Evolutionary conservation across 441 rosid genomes (phyloP).

Genomic region (Bocquillonia castaneifolia): DNA sequence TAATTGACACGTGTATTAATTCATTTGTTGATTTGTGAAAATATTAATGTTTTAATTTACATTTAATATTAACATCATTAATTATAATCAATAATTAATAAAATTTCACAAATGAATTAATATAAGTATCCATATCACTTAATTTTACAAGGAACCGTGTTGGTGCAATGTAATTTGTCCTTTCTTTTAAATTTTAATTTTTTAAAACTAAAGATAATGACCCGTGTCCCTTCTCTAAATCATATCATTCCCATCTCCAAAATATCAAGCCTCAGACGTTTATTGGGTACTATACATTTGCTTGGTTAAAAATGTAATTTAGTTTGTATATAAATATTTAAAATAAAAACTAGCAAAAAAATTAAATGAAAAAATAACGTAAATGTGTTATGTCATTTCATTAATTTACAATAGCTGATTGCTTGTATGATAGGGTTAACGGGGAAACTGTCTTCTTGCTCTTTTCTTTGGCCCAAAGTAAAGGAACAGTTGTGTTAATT

Average conservation of each 20-base stretch:
- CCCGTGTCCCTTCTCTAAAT: slow-evolving; percentile 27
- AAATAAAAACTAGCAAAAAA: too few relatives aligned
- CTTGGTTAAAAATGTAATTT: neutral
- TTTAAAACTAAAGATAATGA: slow-evolving; percentile 20
- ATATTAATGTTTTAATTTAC: too few relatives aligned
- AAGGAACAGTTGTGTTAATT: slow-evolving; percentile 16
- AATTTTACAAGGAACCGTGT: slow-evolving; percentile 19
- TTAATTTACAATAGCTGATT: neutral
- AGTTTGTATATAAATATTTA: too few relatives aligned
- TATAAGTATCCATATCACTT: too few relatives aligned
- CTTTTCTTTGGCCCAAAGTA: slow-evolving; percentile 24
- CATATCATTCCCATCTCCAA: slow-evolving; percentile 17
- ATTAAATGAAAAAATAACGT: neutral
- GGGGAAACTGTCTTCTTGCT: slow-evolving; percentile 17
- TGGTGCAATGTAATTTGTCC: slow-evolving; percentile 27
- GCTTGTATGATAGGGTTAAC: slow-evolving; percentile 15
- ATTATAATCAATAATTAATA: neutral
- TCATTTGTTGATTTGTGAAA: too few relatives aligned
- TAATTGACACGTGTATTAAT: too few relatives aligned
- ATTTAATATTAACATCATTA: slow-evolving; percentile 12
- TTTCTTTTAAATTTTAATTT: neutral
- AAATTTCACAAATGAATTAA: neutral
- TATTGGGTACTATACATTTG: neutral
- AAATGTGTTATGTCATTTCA: too few relatives aligned
- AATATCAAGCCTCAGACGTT: slow-evolving; percentile 24